A percentile compares a stretch with the other conserved stretches of the same genome.
Evolutionary conservation across 768 basidiomycete species (phyloP).

Genomic region (Kwoniella mangroviensis): DNA sequence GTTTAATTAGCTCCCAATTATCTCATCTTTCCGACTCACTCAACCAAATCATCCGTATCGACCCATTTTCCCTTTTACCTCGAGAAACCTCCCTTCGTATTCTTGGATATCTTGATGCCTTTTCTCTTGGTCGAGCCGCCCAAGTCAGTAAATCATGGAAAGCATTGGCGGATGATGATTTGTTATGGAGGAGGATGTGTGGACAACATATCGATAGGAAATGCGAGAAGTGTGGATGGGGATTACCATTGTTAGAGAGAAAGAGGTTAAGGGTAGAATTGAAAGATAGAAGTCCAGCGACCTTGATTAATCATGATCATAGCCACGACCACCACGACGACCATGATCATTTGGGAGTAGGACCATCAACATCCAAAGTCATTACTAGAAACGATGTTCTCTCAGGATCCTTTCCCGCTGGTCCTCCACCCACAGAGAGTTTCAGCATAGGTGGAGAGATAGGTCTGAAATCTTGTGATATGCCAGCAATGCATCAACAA

Average conservation of each 20-base stretch:
- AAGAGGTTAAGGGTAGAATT: slow-evolving; percentile 52
- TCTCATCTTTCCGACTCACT: slow-evolving; percentile 94
- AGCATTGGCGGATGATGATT: slow-evolving; percentile 87
- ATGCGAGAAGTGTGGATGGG: slow-evolving; percentile 97
- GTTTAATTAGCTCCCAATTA: slow-evolving; percentile 69
- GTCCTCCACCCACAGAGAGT: background rate
- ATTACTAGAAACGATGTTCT: slow-evolving; percentile 45
- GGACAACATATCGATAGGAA: slow-evolving; percentile 98
- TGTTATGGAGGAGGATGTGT: slow-evolving; percentile 94
- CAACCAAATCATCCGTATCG: slow-evolving; percentile 88
- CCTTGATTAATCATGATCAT: slow-evolving; percentile 39
- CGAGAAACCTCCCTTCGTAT: slow-evolving; percentile 86
- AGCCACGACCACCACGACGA: slow-evolving; percentile 23
- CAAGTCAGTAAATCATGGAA: slow-evolving; percentile 88
- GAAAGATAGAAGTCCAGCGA: slow-evolving; percentile 44
- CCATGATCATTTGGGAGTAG: slow-evolving; percentile 18
- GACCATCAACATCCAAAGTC: slow-evolving; percentile 21
- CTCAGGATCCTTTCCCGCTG: background rate
- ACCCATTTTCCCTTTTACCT: slow-evolving; percentile 88
- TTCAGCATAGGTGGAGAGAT: background rate
- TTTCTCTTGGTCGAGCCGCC: slow-evolving; percentile 87
- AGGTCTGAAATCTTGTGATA: slow-evolving; percentile 27
- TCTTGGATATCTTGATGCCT: slow-evolving; percentile 86
- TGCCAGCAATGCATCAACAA: slow-evolving; percentile 14
- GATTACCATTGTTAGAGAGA: slow-evolving; percentile 81